Percentiles rank a stretch among this genome's conserved stretches.
Conservation (phyloP, 495 filamentous ascomycete genomes). For the Aspergillus sclerotiicarbonarius region DNA sequence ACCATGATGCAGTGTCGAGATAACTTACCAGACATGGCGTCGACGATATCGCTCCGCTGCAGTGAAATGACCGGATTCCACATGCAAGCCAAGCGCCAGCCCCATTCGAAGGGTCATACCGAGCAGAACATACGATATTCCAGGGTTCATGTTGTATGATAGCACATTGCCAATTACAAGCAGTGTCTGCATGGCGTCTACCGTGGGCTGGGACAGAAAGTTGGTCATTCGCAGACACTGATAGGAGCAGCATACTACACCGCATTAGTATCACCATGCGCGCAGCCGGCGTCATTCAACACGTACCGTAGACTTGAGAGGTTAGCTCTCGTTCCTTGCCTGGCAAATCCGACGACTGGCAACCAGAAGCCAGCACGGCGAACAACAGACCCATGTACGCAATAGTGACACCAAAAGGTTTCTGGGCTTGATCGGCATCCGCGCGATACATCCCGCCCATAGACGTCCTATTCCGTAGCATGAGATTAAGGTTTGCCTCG, state of each 20-base stretch:
- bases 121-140: slow-evolving; percentile 57
- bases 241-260: slow-evolving; percentile 58
- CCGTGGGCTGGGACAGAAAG: slow-evolving; percentile 56
- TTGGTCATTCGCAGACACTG: slow-evolving; percentile 63
- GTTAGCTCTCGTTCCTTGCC: slow-evolving; percentile 56
- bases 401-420: slow-evolving; percentile 59
- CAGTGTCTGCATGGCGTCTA: slow-evolving; percentile 58
- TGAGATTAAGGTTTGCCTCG: slow-evolving; percentile 64
- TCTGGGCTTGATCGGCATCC: slow-evolving; percentile 34
- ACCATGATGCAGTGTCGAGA: background rate
- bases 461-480: slow-evolving; percentile 61
- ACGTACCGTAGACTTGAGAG: slow-evolving; percentile 57
- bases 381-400: slow-evolving; percentile 70
- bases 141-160: slow-evolving; percentile 66
- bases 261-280: slow-evolving; percentile 4
- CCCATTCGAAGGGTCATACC: slow-evolving; percentile 59
- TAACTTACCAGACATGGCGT: slow-evolving; percentile 42
- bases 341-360: slow-evolving; percentile 73
- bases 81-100: slow-evolving; percentile 55
- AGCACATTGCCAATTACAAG: slow-evolving; percentile 59
- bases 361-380: slow-evolving; percentile 74
- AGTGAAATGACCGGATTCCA: slow-evolving; percentile 48
- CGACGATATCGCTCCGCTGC: slow-evolving; percentile 38
- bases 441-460: slow-evolving; percentile 43
- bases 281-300: background rate